A percentile compares a stretch with the other conserved stretches of the same genome.
phyloP scores from a whole-genome alignment of 345 rosid species.

The Moricandia moricandioides region DNA sequence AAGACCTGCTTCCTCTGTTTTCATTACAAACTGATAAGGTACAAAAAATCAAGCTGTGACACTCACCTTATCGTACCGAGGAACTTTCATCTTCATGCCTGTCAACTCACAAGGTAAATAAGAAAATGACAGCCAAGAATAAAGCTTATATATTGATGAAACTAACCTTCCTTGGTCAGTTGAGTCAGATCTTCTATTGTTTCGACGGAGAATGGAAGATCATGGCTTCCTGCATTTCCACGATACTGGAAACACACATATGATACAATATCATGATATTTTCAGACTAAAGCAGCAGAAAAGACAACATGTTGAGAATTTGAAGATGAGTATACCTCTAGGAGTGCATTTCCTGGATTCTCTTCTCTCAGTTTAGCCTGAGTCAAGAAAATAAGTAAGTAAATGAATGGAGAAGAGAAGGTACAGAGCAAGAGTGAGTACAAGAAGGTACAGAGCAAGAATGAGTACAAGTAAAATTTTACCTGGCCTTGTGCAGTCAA shows the following conservation, averaged over 20 bases:
- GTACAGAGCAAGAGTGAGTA: neutral
- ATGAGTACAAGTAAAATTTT: constrained; percentile 17
- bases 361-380: constrained; percentile 72
- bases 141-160: neutral
- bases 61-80: constrained; percentile 87
- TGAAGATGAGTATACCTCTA: constrained; percentile 52
- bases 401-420: constrained; percentile 1
- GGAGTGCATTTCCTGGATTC: constrained; percentile 76
- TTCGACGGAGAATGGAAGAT: constrained; percentile 79
- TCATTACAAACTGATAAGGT: neutral
- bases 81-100: constrained; percentile 91
- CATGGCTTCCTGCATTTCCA: constrained; percentile 98
- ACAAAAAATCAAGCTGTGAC: neutral
- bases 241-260: constrained; percentile 50
- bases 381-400: neutral
- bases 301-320: neutral
- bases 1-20: constrained; percentile 2
- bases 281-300: neutral
- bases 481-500: constrained; percentile 91
- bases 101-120: constrained; percentile 23
- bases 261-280: neutral
- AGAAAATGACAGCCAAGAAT: constrained; percentile 2
- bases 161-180: constrained; percentile 70
- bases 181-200: constrained; percentile 53
- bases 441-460: too few species aligned